These are phyloP conservation scores for Hordeum marinum DNA, from an alignment of 176 grass and related monocot species.

Conservation along the genomic window DNA sequence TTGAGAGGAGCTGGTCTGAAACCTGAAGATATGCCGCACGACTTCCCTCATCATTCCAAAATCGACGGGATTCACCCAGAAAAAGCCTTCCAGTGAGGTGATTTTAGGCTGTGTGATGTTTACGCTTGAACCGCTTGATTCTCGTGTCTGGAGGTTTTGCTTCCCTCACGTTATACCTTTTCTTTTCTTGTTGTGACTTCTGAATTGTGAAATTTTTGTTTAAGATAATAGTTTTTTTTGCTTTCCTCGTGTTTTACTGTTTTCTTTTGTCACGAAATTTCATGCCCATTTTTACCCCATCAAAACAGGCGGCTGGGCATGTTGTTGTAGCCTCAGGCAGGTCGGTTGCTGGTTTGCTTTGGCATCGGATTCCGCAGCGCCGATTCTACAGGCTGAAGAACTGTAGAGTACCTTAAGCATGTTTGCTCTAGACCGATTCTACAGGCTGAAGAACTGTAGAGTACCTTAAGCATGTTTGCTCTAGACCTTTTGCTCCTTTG, in stretches of 20 bases:
- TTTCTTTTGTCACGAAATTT: too few species aligned
- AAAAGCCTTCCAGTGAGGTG: slow-evolving; percentile 51
- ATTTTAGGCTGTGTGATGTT: not conserved
- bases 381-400: too few species aligned
- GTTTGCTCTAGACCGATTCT: not conserved
- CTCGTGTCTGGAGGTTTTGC: not conserved
- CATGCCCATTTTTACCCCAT: too few species aligned
- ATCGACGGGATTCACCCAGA: slow-evolving; percentile 55
- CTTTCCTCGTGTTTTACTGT: too few species aligned
- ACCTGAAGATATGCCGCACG: slow-evolving; percentile 61
- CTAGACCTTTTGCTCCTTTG: not conserved
- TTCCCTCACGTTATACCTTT: not conserved
- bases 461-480: not conserved
- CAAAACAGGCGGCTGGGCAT: too few species aligned
- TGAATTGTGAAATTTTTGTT: not conserved
- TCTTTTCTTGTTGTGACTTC: not conserved
- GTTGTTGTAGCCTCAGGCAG: too few species aligned
- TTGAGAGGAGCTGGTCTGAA: slow-evolving; percentile 42
- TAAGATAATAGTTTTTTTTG: too few species aligned
- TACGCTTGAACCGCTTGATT: not conserved
- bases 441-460: too few species aligned
- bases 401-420: too few species aligned
- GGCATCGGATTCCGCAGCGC: not conserved
- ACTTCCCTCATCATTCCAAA: slow-evolving; percentile 77
- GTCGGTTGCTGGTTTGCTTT: too few species aligned